Conservation (phyloP, 2,329 filamentous ascomycete species). For the Sclerotinia borealis region DNA sequence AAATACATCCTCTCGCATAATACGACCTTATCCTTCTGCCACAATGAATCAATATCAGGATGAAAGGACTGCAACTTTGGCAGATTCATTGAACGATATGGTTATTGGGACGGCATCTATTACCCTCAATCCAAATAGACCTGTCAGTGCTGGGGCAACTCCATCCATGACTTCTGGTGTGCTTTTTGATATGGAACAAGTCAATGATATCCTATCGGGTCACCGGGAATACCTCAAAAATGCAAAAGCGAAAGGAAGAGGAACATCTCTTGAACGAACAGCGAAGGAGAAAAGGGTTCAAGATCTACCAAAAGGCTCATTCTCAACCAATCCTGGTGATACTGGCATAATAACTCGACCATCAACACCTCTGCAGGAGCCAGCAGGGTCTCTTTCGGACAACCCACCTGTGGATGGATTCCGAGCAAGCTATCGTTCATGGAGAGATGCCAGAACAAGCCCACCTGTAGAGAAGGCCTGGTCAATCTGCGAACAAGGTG, state of each 20-base stretch:
- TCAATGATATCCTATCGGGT: slow-evolving; percentile 33
- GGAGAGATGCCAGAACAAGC: slow-evolving; percentile 27
- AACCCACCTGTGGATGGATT: slow-evolving; percentile 29
- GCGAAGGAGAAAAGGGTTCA: slow-evolving; percentile 37
- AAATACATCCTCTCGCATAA: slow-evolving; percentile 1
- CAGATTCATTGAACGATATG: slow-evolving; percentile 14
- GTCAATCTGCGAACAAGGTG: slow-evolving; percentile 54
- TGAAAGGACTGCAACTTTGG: slow-evolving; percentile 14
- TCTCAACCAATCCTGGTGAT: slow-evolving; percentile 32
- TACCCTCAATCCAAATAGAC: slow-evolving; percentile 10
- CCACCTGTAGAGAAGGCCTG: slow-evolving; percentile 49
- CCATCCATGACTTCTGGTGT: slow-evolving; percentile 15
- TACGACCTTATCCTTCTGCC: slow-evolving; percentile 3
- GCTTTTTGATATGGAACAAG: slow-evolving; percentile 31
- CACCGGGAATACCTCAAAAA: slow-evolving; percentile 33
- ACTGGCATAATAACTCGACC: slow-evolving; percentile 30
- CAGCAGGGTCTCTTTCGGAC: slow-evolving; percentile 19
- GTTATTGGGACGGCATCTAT: slow-evolving; percentile 16
- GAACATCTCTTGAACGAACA: slow-evolving; percentile 40
- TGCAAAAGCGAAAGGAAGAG: slow-evolving; percentile 27
- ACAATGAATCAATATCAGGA: slow-evolving; percentile 14
- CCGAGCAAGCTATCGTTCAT: slow-evolving; percentile 31
- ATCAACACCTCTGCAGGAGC: slow-evolving; percentile 19
- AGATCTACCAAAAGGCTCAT: slow-evolving; percentile 28
- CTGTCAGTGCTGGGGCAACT: slow-evolving; percentile 17